These are phyloP conservation scores for Cytospora leucostoma DNA, from an alignment of 2,329 filamentous ascomycete species.

Conservation along the genomic window DNA sequence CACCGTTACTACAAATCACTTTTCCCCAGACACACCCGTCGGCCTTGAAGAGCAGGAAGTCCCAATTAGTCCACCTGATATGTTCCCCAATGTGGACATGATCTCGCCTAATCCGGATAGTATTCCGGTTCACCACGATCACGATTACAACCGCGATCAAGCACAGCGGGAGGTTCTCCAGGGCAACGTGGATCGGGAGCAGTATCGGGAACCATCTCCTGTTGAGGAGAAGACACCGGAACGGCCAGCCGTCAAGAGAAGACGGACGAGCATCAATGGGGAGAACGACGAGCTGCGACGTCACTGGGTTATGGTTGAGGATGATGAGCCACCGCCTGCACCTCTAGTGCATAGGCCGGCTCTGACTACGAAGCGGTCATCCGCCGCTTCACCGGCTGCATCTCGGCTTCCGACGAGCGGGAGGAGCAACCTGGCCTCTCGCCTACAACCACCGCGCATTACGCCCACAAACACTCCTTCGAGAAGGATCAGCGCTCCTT, in stretches of 20 bases:
- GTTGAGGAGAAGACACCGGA: constrained; percentile 44
- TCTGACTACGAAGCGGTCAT: constrained; percentile 24
- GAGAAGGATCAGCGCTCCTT: constrained; percentile 16
- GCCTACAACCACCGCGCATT: constrained; percentile 17
- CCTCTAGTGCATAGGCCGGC: constrained; percentile 24
- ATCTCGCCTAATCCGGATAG: constrained; percentile 10
- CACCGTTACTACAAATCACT: background rate
- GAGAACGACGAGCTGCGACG: constrained; percentile 58
- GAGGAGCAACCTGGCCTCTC: constrained; percentile 15
- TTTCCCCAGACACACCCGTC: background rate
- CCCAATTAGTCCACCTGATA: constrained; percentile 15
- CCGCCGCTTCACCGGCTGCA: constrained; percentile 1
- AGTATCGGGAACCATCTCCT: constrained; percentile 33
- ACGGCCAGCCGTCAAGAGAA: constrained; percentile 52
- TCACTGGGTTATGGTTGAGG: constrained; percentile 71
- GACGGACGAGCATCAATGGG: constrained; percentile 47
- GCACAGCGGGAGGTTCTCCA: constrained; percentile 7
- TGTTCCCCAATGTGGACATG: constrained; percentile 1
- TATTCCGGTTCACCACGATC: constrained; percentile 15
- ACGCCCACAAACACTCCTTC: constrained; percentile 3
- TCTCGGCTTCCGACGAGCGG: constrained; percentile 19
- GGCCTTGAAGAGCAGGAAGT: constrained; percentile 9
- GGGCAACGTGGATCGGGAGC: background rate
- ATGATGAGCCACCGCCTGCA: constrained; percentile 30
- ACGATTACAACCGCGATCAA: constrained; percentile 9